Conservation (phyloP, 805 yeast species). For the Kuraishia ogatae region DNA sequence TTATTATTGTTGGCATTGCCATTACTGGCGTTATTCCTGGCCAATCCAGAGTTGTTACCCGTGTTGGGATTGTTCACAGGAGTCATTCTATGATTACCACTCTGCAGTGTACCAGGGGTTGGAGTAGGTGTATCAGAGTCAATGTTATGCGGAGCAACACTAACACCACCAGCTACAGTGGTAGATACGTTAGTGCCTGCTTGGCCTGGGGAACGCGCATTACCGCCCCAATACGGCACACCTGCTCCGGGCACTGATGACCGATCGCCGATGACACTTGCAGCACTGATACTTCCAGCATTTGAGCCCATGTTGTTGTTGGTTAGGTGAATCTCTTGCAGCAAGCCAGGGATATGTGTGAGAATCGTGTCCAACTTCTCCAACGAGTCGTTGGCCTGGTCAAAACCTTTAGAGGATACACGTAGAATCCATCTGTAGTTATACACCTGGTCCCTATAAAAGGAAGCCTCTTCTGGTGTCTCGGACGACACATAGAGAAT, state of each 20-base stretch:
- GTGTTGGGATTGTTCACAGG: not conserved
- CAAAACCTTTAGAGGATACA: constrained; percentile 68
- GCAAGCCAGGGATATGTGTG: constrained; percentile 65
- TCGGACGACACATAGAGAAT: constrained; percentile 63
- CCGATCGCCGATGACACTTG: not conserved
- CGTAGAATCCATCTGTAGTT: constrained; percentile 73
- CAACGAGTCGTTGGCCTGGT: constrained; percentile 70
- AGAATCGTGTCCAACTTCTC: constrained; percentile 63
- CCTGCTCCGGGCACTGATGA: not conserved
- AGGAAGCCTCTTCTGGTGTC: constrained; percentile 50
- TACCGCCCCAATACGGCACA: not conserved
- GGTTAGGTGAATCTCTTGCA: constrained; percentile 11
- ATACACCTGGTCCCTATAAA: constrained; percentile 59
- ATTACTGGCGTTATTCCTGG: not conserved
- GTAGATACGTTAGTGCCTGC: no score
- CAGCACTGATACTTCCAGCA: not conserved
- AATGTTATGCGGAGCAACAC: not conserved
- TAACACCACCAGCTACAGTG: no score
- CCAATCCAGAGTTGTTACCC: not conserved
- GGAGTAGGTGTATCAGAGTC: not conserved
- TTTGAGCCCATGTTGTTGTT: not conserved
- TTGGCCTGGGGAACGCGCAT: not conserved
- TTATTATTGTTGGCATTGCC: not conserved
- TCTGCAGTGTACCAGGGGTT: not conserved
- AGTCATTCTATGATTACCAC: not conserved